Evolutionary conservation across 225 moss, liverwort and hornwort genomes (phyloP), one percentile per base, ranked within the genome.

Genomic region (Ulota crispa): DNA sequence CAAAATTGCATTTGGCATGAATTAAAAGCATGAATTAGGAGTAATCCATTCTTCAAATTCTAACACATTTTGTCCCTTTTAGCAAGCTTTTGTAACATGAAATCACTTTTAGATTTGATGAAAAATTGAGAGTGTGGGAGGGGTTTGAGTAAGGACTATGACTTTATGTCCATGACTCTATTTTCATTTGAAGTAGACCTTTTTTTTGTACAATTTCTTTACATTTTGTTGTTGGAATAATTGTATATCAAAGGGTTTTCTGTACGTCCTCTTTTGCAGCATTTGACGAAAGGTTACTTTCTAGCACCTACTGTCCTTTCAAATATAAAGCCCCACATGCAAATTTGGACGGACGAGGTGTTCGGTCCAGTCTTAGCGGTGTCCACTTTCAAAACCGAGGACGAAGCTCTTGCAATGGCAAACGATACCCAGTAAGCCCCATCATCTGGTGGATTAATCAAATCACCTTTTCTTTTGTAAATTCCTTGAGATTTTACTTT

Each of bases 331-430:
- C 94, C 90, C 24, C 60, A 88, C 36, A 99, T 99, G 99, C 94
- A 94, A 87, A 86, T 99, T 39, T 99, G 99, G 99, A 92, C 82
- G 63, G 99, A 99, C 42, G 99, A 99, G 85, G 99, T 99, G 23
- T 99, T 99, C 84, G 99, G 99, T 42, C 99, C 99, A 65, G 99
- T 99, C 11, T 86, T 99, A 86, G 83, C 99, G 66, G 93, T 96
- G 37, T 92, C 96, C 60, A 93, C 92, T 30, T 99, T 99, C 83
- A 93, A 90, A 73, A 92, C 96, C 0, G 99, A 99, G 70, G 99
- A 94, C 73, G 94, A 99, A 84, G 99, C 94, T 43, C 85, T 99
- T 82, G 77, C 70, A 56, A 82, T 97, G 83, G 99, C 96, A 57
- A 99, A 99, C 79, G 91, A 99, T 73, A 88, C 96, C 36, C 91